Evolutionary conservation across 2,329 filamentous ascomycete genomes (phyloP).

Genomic region (Nothophaeocryptopus gaeumannii): DNA sequence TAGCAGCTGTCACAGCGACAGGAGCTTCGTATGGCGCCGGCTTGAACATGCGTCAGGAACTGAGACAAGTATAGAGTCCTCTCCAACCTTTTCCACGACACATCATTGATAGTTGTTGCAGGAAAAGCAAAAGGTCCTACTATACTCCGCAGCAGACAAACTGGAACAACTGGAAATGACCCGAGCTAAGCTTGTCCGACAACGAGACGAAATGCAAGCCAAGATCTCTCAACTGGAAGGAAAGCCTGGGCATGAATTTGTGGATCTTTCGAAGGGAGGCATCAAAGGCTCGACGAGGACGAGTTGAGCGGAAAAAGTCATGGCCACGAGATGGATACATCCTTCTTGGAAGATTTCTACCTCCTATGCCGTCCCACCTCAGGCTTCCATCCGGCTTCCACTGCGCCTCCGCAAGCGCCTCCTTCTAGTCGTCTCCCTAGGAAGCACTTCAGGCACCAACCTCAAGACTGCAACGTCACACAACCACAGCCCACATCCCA

Average conservation of each 20-base stretch:
- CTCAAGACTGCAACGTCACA: too few species aligned
- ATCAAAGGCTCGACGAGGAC: too few species aligned
- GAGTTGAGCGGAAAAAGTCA: too few species aligned
- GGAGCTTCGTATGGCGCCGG: slow-evolving; percentile 61
- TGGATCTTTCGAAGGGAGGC: too few species aligned
- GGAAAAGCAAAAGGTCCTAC: slow-evolving; percentile 42
- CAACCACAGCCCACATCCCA: too few species aligned
- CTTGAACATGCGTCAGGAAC: slow-evolving; percentile 54
- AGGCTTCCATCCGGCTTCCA: too few species aligned
- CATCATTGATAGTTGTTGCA: slow-evolving; percentile 34
- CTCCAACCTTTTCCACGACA: not conserved
- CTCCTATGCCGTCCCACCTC: too few species aligned
- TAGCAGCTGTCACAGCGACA: slow-evolving; percentile 56
- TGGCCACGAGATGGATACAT: too few species aligned
- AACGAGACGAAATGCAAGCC: slow-evolving; percentile 54
- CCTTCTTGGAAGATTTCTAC: too few species aligned
- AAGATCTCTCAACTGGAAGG: slow-evolving; percentile 55
- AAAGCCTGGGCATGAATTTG: slow-evolving; percentile 21
- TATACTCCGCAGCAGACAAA: slow-evolving; percentile 54
- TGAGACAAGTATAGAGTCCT: slow-evolving; percentile 45
- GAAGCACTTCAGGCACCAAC: too few species aligned
- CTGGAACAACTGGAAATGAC: slow-evolving; percentile 54
- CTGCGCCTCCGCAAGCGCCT: too few species aligned
- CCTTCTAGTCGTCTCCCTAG: too few species aligned
- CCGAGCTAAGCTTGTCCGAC: slow-evolving; percentile 49